Conservation (phyloP, 73 alveolate species). For the Symbiodinium natans region DNA sequence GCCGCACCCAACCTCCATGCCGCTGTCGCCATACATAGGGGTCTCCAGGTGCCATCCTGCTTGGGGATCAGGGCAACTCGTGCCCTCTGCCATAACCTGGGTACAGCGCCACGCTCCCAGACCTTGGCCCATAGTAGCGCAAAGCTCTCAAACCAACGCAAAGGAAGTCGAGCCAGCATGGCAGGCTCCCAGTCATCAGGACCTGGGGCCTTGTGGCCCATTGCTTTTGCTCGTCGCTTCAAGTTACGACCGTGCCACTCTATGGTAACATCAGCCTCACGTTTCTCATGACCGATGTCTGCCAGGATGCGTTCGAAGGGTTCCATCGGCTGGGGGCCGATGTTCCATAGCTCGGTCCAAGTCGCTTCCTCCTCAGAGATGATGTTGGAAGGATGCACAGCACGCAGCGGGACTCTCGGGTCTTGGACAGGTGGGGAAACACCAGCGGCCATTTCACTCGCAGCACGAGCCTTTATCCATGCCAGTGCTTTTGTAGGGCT, state of each 20-base stretch:
- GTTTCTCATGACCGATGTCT: not conserved
- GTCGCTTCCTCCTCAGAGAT: not conserved
- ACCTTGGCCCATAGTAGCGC: not conserved
- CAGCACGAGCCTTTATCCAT: not conserved
- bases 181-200: slow-evolving; percentile 26
- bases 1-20: slow-evolving; percentile 5
- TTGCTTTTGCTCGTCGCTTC: too few species aligned
- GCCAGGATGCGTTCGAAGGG: not conserved
- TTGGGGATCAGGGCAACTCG: not conserved
- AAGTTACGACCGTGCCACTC: not conserved
- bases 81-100: not conserved
- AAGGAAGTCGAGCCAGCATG: not conserved
- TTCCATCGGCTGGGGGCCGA: not conserved
- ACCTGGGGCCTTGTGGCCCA: not conserved
- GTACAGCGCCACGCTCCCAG: not conserved
- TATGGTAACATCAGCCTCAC: not conserved
- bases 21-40: not conserved
- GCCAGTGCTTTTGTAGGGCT: not conserved
- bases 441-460: not conserved
- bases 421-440: not conserved
- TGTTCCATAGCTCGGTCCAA: not conserved
- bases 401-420: not conserved
- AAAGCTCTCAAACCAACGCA: not conserved
- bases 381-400: not conserved
- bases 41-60: not conserved